These are phyloP conservation scores for Oryza meyeriana DNA, from an alignment of 176 grass and related monocot genomes.

Conservation along the genomic window DNA sequence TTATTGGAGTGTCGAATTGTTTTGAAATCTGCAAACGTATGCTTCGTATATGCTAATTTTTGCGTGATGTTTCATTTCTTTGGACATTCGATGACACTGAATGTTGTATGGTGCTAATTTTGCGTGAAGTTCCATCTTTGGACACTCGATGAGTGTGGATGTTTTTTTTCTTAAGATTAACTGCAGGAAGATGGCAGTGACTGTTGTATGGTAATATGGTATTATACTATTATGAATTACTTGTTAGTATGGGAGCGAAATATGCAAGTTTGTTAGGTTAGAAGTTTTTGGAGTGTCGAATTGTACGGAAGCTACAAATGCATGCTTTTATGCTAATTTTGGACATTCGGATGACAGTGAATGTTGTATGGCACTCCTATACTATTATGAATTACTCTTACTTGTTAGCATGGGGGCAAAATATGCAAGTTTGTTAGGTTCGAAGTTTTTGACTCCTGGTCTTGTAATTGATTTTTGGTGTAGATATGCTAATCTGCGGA, in stretches of 20 bases:
- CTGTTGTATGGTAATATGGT: too few species aligned
- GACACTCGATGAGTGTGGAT: too few species aligned
- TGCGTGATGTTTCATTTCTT: not conserved
- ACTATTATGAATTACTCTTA: not conserved
- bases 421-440: not conserved
- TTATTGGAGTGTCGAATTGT: not conserved
- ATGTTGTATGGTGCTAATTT: not conserved
- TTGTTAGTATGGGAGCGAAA: too few species aligned
- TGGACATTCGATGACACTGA: not conserved
- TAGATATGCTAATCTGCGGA: conserved; percentile 82
- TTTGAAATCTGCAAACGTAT: not conserved
- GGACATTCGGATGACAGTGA: not conserved
- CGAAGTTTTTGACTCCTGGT: not conserved
- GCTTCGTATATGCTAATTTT: not conserved
- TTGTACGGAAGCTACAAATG: not conserved
- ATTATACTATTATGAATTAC: too few species aligned
- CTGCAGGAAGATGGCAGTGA: too few species aligned
- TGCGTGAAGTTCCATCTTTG: too few species aligned
- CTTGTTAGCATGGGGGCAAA: not conserved
- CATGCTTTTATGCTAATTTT: not conserved
- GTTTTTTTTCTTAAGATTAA: too few species aligned
- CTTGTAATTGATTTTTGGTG: conserved; percentile 1
- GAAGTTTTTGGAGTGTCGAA: not conserved
- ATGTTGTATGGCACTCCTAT: not conserved
- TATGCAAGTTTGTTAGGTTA: too few species aligned